Evolutionary conservation across 257 asterid species (phyloP), one percentile per base, ranked within the genome.

Genomic region (Solanum appendiculatum): DNA sequence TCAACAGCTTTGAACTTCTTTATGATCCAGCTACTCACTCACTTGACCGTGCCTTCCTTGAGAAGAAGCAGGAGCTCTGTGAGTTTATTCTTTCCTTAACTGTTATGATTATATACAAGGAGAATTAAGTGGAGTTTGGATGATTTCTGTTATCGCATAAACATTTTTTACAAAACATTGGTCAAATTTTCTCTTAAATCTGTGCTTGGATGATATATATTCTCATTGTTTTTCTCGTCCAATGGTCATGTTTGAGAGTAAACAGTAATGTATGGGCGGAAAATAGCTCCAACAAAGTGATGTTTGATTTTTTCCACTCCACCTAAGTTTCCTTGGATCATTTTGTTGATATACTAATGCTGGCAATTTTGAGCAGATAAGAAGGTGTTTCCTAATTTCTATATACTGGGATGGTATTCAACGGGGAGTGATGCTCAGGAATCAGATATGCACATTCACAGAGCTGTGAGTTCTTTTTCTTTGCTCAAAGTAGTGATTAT

Each of bases 61-160:
- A 94, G 89, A 97, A 95, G 90, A 97, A 97, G 91, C 99, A 97
- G 88, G 99, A 97, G 92, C 99, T 97, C 14, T 97, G 98, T 97
- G 70, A 69, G 96, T 88, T 74, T 31, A 31, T 69, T 31, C 40
- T 69, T 31, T 31, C 77, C 40, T 31, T 69, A 31, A 69, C n/a
- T 69, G 6, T 7, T 69, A 31, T 69, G 33, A 63, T 63, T 63
- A 1, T 63, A 60, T 60, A n/a, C 33, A n/a, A 63, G 78, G 27
- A 70, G 44, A 70, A 33, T 70, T 70, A 8, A 27, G 27, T 4
- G 44, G 44, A 70, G 27, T 70, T 9, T 34, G 44, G 78, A 70
- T 0, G 27, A 70, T 69, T 68, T 31, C n/a, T 29, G 18, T 39
- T 42, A 74, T 74, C 37, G 46, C 33, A 36, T 36, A 68, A 68